Evolutionary conservation across 1,284 basidiomycete species (phyloP).

Genomic region (Amylostereum areolatum): DNA sequence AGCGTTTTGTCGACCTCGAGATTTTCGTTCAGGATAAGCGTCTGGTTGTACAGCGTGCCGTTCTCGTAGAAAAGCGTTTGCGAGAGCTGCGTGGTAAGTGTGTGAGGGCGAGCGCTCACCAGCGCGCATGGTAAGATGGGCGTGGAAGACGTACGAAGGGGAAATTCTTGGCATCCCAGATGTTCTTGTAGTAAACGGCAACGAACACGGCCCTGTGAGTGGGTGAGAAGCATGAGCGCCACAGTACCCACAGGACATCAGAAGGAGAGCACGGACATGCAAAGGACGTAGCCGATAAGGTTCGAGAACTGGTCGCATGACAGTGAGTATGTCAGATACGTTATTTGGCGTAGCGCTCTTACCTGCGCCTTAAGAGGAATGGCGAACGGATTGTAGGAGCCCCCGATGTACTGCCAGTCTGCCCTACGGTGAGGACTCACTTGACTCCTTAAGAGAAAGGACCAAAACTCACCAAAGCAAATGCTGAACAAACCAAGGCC

Average conservation of each 20-base stretch:
- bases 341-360: too few relatives aligned
- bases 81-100: too few relatives aligned
- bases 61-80: conserved; percentile 35
- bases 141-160: too few relatives aligned
- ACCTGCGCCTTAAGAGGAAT: conserved; percentile 5
- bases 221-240: not conserved
- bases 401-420: conserved; percentile 40
- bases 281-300: conserved; percentile 16
- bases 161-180: conserved; percentile 39
- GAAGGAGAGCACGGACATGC: conserved; percentile 22
- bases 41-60: conserved; percentile 31
- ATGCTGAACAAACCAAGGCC: conserved; percentile 44
- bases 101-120: too few relatives aligned
- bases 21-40: conserved; percentile 27
- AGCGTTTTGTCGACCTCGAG: conserved; percentile 36
- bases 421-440: too few relatives aligned
- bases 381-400: conserved; percentile 7
- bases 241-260: not conserved
- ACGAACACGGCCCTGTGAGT: conserved; percentile 30
- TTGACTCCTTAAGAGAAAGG: too few relatives aligned
- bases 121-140: too few relatives aligned
- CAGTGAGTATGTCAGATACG: too few relatives aligned
- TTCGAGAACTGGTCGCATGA: not conserved
- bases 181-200: conserved; percentile 29
- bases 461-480: conserved; percentile 22